These are phyloP conservation scores for Puccinia triticina DNA, from an alignment of 1,284 basidiomycete genomes.

Conservation along the genomic window DNA sequence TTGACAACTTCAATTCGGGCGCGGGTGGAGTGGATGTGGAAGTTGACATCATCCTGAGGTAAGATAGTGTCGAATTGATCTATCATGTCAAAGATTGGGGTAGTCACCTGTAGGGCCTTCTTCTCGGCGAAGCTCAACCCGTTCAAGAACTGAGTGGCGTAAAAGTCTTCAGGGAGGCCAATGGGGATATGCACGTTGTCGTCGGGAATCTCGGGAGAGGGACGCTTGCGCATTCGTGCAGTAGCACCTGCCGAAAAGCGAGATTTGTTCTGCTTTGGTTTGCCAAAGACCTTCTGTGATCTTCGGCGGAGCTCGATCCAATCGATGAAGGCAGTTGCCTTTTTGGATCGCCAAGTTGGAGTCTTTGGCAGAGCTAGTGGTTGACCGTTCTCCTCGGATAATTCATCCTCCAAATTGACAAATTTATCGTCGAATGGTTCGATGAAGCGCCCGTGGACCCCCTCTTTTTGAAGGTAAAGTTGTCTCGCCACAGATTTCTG, in stretches of 20 bases:
- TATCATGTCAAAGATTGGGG: constrained; percentile 27
- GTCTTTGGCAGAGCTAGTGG: constrained; percentile 15
- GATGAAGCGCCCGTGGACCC: constrained; percentile 26
- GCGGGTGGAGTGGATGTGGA: not conserved
- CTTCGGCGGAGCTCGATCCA: constrained; percentile 31
- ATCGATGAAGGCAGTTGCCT: constrained; percentile 29
- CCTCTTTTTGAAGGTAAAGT: constrained; percentile 45
- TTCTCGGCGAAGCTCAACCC: constrained; percentile 8
- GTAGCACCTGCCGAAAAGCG: not conserved
- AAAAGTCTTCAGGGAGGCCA: constrained; percentile 41
- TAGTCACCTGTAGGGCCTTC: constrained; percentile 17
- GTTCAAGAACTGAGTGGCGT: constrained; percentile 1
- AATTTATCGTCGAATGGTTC: constrained; percentile 29
- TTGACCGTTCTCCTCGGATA: not conserved
- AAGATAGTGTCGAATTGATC: constrained; percentile 14
- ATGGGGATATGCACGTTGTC: constrained; percentile 2
- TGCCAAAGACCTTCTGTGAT: not conserved
- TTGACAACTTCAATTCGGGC: constrained; percentile 16
- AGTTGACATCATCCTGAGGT: not conserved
- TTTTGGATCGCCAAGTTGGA: constrained; percentile 37
- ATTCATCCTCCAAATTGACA: constrained; percentile 42
- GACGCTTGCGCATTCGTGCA: not conserved
- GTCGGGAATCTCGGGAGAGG: not conserved
- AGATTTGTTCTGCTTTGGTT: not conserved
- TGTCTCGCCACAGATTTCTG: constrained; percentile 44